phyloP scores from a whole-genome alignment of 2,329 filamentous ascomycete genomes.

The Colletotrichum spaethianum region DNA sequence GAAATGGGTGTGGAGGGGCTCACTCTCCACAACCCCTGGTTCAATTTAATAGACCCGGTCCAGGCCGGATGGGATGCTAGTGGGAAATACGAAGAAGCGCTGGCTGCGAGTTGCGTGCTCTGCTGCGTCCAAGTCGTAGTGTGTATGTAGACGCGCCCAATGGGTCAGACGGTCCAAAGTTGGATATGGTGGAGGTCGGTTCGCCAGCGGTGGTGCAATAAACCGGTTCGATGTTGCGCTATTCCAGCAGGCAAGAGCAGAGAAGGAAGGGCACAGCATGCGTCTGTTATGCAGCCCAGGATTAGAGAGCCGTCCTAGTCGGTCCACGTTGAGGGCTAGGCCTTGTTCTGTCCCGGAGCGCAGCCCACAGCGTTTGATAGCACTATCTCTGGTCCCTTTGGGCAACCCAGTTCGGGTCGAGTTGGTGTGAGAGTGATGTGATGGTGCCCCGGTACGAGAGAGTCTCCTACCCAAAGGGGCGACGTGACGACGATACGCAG shows the following conservation, averaged over 20 bases:
- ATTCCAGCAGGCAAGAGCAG: constrained; percentile 1
- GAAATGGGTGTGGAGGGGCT: constrained; percentile 39
- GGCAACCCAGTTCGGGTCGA: background rate
- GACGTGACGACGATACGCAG: constrained; percentile 33
- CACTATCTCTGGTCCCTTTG: constrained; percentile 25
- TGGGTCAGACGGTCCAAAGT: background rate
- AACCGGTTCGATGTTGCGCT: constrained; percentile 35
- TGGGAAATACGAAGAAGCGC: constrained; percentile 34
- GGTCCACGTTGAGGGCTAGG: constrained; percentile 34
- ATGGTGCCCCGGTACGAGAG: constrained; percentile 19
- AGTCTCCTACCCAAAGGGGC: constrained; percentile 25
- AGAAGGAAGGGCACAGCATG: constrained; percentile 8
- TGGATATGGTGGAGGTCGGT: constrained; percentile 23
- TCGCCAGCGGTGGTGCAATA: constrained; percentile 39
- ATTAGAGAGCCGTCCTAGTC: constrained; percentile 23
- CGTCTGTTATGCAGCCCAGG: constrained; percentile 19
- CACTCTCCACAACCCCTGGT: constrained; percentile 30
- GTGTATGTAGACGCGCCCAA: constrained; percentile 9
- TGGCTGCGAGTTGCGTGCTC: constrained; percentile 21
- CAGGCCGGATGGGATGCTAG: constrained; percentile 31
- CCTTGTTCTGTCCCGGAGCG: constrained; percentile 15
- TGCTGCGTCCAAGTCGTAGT: background rate
- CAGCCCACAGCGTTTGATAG: constrained; percentile 18
- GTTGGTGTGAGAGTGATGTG: background rate
- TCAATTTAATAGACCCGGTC: constrained; percentile 38